A percentile compares a stretch with the other conserved stretches of the same genome.
Evolutionary conservation across 2,329 filamentous ascomycete species (phyloP).

Genomic region (Aplosporella prunicola): DNA sequence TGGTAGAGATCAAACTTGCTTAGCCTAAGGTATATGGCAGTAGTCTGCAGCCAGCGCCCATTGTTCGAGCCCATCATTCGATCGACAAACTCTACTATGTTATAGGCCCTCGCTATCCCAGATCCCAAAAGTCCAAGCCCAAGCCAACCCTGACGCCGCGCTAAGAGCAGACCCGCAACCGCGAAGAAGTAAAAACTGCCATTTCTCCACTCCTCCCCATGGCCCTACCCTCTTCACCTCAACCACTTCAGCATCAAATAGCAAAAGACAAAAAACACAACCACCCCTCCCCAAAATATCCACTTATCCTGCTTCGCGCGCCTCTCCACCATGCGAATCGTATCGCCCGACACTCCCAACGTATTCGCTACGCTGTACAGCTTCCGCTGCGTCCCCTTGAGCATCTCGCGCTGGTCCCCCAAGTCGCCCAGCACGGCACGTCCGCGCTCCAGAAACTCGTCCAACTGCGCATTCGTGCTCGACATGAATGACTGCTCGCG

Average conservation of each 20-base stretch:
- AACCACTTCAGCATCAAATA: constrained; percentile 83
- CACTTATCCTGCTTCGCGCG: constrained; percentile 92
- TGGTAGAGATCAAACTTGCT: too few species aligned
- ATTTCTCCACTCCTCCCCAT: too few species aligned
- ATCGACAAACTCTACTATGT: too few species aligned
- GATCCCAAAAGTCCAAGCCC: too few species aligned
- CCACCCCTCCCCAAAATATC: constrained; percentile 84
- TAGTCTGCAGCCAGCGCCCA: too few species aligned
- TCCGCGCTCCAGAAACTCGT: constrained; percentile 88
- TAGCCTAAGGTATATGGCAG: too few species aligned
- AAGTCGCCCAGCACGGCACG: constrained; percentile 84
- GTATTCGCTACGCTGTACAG: constrained; percentile 93
- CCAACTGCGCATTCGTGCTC: constrained; percentile 72
- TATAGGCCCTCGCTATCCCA: too few species aligned
- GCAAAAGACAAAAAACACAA: constrained; percentile 84
- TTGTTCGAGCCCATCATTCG: too few species aligned
- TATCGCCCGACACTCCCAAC: constrained; percentile 85
- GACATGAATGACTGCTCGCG: constrained; percentile 83
- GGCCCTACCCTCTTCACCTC: too few species aligned
- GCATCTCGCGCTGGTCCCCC: constrained; percentile 80
- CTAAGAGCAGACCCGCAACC: too few species aligned
- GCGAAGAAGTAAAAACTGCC: too few species aligned
- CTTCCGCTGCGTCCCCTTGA: constrained; percentile 87
- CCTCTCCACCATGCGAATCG: constrained; percentile 91
- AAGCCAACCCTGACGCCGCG: too few species aligned